phyloP scores from a whole-genome alignment of 805 yeast species.

The Isabelozyma rhagii region DNA sequence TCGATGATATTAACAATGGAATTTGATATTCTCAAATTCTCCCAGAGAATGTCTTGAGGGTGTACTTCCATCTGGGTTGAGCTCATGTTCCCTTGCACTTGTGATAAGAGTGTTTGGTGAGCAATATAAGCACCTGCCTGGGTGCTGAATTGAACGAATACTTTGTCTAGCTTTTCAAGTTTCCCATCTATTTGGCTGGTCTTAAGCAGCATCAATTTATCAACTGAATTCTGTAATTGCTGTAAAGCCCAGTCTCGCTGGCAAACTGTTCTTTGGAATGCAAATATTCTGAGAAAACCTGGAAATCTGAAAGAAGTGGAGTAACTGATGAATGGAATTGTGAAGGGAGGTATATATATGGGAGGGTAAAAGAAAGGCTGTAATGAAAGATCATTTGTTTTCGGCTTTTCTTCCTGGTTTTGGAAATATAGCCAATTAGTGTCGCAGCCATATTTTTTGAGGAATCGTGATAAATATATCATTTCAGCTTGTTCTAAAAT shows the following conservation, averaged over 20 bases:
- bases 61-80: constrained; percentile 50
- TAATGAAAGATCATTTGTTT: not conserved
- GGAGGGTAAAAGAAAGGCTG: constrained; percentile 30
- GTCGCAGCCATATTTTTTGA: not conserved
- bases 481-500: constrained; percentile 27
- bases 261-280: not conserved
- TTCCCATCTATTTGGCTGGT: constrained; percentile 11
- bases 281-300: not conserved
- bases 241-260: constrained; percentile 27
- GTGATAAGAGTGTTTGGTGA: constrained; percentile 52
- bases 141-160: constrained; percentile 61
- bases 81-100: constrained; percentile 40
- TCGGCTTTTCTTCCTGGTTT: not conserved
- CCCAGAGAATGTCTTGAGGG: constrained; percentile 73
- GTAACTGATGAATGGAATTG: constrained; percentile 10
- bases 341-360: constrained; percentile 15
- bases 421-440: not conserved
- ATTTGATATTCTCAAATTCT: constrained; percentile 45
- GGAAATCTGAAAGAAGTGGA: not conserved
- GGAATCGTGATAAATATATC: constrained; percentile 11
- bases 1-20: constrained; percentile 36
- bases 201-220: constrained; percentile 17
- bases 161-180: constrained; percentile 34
- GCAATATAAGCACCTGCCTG: constrained; percentile 61
- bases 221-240: constrained; percentile 10